phyloP scores from a whole-genome alignment of 2,329 filamentous ascomycete species.

The Sporothrix phasma region DNA sequence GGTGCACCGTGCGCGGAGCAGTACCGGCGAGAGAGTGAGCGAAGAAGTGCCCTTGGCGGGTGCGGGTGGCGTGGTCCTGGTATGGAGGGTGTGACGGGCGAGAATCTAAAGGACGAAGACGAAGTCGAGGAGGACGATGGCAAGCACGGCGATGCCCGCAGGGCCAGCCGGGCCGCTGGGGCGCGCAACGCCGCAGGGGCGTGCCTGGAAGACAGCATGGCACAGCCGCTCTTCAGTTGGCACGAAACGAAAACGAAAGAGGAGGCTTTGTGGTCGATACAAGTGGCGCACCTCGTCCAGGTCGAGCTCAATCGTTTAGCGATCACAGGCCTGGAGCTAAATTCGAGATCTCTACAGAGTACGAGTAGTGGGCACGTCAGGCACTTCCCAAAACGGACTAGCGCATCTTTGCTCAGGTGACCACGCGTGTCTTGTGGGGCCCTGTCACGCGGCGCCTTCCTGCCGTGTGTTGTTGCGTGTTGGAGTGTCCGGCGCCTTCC shows the following conservation, averaged over 20 bases:
- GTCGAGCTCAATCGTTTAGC: background rate
- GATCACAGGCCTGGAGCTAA: background rate
- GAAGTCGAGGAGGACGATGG: background rate
- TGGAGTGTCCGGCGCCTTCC: background rate
- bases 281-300: background rate
- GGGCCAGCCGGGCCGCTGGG: background rate
- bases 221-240: constrained; percentile 11
- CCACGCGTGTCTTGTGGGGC: background rate
- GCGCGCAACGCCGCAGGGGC: constrained; percentile 17
- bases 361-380: background rate
- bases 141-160: background rate
- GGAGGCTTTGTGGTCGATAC: background rate
- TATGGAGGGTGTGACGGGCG: background rate
- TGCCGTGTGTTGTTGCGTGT: background rate
- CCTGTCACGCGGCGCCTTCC: constrained; percentile 12
- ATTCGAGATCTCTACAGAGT: background rate
- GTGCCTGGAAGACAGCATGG: constrained; percentile 23
- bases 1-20: constrained; percentile 25
- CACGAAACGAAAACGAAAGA: background rate
- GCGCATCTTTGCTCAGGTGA: background rate
- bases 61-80: background rate
- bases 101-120: background rate
- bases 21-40: constrained; percentile 18
- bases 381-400: constrained; percentile 3
- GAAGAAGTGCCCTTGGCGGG: background rate